Conservation (phyloP, 2,329 filamentous ascomycete genomes). For the Clarireedia monteithiana region DNA sequence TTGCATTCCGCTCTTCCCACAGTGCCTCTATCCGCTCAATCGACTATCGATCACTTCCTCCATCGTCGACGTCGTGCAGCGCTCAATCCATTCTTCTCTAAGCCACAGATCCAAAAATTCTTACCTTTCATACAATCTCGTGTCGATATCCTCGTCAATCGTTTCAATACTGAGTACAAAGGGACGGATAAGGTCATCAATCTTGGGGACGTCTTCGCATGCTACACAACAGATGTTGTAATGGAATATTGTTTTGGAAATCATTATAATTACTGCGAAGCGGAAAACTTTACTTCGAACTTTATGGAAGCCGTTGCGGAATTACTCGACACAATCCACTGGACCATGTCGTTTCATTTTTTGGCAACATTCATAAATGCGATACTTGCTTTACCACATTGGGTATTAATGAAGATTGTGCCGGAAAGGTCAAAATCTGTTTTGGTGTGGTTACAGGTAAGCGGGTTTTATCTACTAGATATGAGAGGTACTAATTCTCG, state of each 20-base stretch:
- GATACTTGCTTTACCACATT: background rate
- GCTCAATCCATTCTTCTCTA: slow-evolving; percentile 20
- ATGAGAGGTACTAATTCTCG: background rate
- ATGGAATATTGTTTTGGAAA: slow-evolving; percentile 19
- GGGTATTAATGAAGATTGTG: background rate
- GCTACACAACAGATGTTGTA: slow-evolving; percentile 19
- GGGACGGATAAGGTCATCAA: background rate
- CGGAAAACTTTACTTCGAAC: background rate
- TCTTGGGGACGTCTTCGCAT: background rate
- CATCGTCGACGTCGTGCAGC: slow-evolving; percentile 17
- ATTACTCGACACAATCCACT: background rate
- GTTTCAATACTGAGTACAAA: slow-evolving; percentile 1
- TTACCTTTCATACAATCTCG: slow-evolving; percentile 1
- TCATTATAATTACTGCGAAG: background rate
- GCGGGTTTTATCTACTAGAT: background rate
- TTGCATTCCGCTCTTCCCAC: slow-evolving; percentile 8
- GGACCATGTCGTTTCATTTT: background rate
- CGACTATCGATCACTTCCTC: slow-evolving; percentile 15
- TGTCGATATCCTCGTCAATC: background rate
- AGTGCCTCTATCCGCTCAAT: slow-evolving; percentile 5
- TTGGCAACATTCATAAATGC: background rate
- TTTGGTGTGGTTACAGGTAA: slow-evolving; percentile 3
- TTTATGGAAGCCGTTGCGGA: background rate
- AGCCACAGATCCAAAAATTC: slow-evolving; percentile 6
- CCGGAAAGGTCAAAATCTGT: background rate